Evolutionary conservation across 2,329 filamentous ascomycete genomes (phyloP), one percentile per base, ranked within the genome.

Genomic region (Sporothrix euskadiensis): DNA sequence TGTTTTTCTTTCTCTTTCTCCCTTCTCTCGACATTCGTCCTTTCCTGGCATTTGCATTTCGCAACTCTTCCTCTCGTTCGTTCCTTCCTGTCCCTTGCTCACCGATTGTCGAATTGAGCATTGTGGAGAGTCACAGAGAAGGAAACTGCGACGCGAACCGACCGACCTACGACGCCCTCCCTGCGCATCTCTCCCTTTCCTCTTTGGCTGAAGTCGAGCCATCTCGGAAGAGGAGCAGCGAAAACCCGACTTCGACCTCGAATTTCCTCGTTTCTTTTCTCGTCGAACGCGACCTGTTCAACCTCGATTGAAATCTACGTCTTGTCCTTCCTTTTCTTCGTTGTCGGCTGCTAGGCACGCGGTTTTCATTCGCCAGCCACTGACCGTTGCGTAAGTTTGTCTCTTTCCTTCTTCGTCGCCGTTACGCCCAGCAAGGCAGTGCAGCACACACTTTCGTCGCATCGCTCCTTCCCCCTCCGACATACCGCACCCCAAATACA

Each of bases 301-400:
- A 30, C n/a, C 39, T 30, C 39, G 22, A 41, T 14, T 39, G 30
- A 44, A 65, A 26, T 32, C 54, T 35, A 49, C 69, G 54, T 22
- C 16, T 30, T 44, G 26, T 63, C 59, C 61, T 35, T 59, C 61
- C 8, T 16, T 44, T 56, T 72, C 14, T 22, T 39, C 56, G 69
- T 35, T 57, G 22, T 70, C 49, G 70, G 70, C 56, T 69, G 71
- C 61, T 63, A 71, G 73, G 71, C 71, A 73, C 71, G 74, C 74
- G 73, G 39, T 57, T 74, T 54, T 32, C 16, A 75, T 73, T 74
- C 73, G 74, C 74, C 63, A 52, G 54, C 73, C 47, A 22, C 8
- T 5, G 32, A 49, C 47, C 57, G 47, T 61, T 68, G 74, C 63
- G 74, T 75, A 75, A 75, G 74, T 73, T 59, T 59, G n/a, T 71